Base-by-base conservation (phyloP, 331 rosid genomes). In the Rhamnella rubrinervis region DNA sequence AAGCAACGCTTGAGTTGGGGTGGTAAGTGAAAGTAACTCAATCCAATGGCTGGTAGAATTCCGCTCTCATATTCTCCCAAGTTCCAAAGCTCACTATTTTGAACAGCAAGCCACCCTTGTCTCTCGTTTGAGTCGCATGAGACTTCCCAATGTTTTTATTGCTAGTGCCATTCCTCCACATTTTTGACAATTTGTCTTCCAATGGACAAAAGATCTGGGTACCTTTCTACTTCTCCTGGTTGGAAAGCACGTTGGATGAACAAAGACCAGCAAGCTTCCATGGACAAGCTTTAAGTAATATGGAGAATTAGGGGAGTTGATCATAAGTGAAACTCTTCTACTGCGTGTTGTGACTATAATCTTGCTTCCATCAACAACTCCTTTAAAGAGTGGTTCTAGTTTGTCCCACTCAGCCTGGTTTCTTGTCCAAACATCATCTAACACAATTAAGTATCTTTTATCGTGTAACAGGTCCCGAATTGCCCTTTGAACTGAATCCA, bases 121-220 rank as follows among this genome's bases (percentile, higher is more conserved):
- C 12, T 81, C 59, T 70, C 82, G 72, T 69, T 73, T 59, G 10
- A 28, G 26, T 16, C 51, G 74, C 76, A 81, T 5, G 2, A 63
- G 6, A 15, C 72, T 37, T 51, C 77, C 80, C 7, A 81, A 31
- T 16, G 68, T 71, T 57, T 25, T 61, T 56, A 77, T 77, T 1
- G 80, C 77, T 37, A 81, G 49, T 6, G 82, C 75, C 15, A 77
- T 62, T 7, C 85, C 82, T 25, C 67, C 59, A 50, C 77, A 61
- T 61, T 70, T 64, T 53, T 70, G 44, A 74, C 41, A 39, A 81
- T 81, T 25, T 77, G 68, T 50, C 40, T 47, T 19, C 85, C 80
- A 37, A 80, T 65, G 21, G 15, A 14, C n/a, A 17, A 8, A 14
- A 71, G 68, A 26, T 13, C 2, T 0, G 52, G 67, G 53, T 63